Evolutionary conservation across 2,329 filamentous ascomycete genomes (phyloP).

Genomic region (Colletotrichum gloeosporioides): DNA sequence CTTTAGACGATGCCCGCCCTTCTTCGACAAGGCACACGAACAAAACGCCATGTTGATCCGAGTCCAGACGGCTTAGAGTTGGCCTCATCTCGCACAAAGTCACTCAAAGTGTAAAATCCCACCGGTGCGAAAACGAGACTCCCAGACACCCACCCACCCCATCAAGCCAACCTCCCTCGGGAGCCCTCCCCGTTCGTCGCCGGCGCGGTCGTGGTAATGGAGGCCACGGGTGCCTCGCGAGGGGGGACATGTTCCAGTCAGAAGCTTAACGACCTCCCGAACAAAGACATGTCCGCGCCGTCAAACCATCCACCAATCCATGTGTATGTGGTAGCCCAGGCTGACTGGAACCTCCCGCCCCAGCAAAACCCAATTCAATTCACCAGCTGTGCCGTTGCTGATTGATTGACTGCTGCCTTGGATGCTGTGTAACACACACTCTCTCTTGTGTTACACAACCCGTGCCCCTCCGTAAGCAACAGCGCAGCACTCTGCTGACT

Average conservation of each 20-base stretch:
- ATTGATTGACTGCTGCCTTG: not conserved
- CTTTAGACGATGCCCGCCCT: too few species aligned
- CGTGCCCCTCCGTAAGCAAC: conserved; percentile 3
- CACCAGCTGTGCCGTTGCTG: not conserved
- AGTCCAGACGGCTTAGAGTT: not conserved
- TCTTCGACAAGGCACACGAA: not conserved
- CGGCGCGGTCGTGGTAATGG: not conserved
- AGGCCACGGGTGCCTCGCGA: not conserved
- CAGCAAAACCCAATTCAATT: not conserved
- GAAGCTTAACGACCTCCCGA: not conserved
- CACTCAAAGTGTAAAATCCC: not conserved
- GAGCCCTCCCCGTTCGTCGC: not conserved
- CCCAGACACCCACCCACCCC: not conserved
- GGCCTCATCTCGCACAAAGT: not conserved
- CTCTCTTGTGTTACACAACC: not conserved
- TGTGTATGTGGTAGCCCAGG: not conserved
- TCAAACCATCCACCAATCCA: not conserved
- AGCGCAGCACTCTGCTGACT: not conserved
- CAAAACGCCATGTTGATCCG: not conserved
- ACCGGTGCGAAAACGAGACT: not conserved
- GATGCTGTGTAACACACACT: conserved; percentile 1
- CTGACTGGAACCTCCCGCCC: not conserved
- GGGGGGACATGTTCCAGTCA: not conserved
- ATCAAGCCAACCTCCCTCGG: not conserved
- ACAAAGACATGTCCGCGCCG: not conserved